These are phyloP conservation scores for Begonia loranthoides DNA, from an alignment of 306 rosid species.

Conservation along the genomic window DNA sequence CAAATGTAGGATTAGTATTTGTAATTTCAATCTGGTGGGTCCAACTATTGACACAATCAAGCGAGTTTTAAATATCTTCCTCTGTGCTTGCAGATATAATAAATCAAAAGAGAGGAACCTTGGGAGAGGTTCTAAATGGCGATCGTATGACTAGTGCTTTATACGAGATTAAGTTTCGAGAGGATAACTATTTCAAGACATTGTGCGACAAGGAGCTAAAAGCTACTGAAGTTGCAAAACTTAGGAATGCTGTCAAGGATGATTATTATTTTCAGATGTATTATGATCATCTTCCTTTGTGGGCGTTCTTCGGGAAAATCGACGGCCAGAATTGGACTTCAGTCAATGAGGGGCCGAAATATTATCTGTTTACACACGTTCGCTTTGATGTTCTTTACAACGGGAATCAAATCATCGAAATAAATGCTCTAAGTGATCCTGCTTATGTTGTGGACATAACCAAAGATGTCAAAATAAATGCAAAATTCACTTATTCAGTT, in stretches of 20 bases:
- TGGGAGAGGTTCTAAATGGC: constrained; percentile 80
- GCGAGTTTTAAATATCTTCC: not conserved
- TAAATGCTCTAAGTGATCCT: constrained; percentile 66
- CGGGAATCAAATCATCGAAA: constrained; percentile 44
- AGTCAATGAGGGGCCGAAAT: constrained; percentile 30
- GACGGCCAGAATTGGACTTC: constrained; percentile 39
- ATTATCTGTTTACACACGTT: constrained; percentile 53
- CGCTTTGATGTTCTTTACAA: constrained; percentile 58
- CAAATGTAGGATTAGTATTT: too few relatives aligned
- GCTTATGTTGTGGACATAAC: constrained; percentile 48
- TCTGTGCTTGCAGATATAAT: constrained; percentile 44
- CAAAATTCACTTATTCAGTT: constrained; percentile 70
- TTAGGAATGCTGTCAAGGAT: constrained; percentile 47
- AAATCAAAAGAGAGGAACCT: constrained; percentile 56
- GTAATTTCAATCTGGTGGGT: too few relatives aligned
- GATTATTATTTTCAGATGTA: constrained; percentile 86
- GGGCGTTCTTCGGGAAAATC: constrained; percentile 72
- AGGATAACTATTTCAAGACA: constrained; percentile 25
- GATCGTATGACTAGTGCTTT: constrained; percentile 57
- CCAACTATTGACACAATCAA: too few relatives aligned
- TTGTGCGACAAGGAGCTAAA: constrained; percentile 48
- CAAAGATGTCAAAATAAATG: constrained; percentile 34
- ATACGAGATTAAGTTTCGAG: constrained; percentile 49
- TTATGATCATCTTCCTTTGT: constrained; percentile 74
- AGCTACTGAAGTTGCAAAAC: constrained; percentile 36